These are phyloP conservation scores for Apiotrichum porosum DNA, from an alignment of 1,284 basidiomycete genomes.

Conservation along the genomic window DNA sequence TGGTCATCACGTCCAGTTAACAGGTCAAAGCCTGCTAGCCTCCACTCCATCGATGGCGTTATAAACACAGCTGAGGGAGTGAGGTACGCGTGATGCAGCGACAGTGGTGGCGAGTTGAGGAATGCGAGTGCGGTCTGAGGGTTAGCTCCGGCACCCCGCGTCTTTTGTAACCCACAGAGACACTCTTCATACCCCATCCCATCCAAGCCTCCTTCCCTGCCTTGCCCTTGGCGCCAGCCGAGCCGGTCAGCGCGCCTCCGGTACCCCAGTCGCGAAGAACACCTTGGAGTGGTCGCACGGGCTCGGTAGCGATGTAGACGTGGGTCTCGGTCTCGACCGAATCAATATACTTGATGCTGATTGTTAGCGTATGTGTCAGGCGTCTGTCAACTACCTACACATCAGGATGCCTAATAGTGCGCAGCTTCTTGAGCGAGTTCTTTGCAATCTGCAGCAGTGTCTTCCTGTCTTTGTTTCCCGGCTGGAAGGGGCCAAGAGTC, in stretches of 20 bases:
- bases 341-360: conserved; percentile 81
- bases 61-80: conserved; percentile 76
- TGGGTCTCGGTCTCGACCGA: conserved; percentile 80
- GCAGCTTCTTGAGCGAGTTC: conserved; percentile 85
- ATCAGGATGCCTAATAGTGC: conserved; percentile 90
- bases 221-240: conserved; percentile 51
- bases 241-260: conserved; percentile 27
- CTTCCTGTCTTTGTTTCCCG: conserved; percentile 53
- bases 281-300: conserved; percentile 70
- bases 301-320: conserved; percentile 92
- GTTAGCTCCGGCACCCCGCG: not conserved
- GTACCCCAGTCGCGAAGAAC: conserved; percentile 59
- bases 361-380: not conserved
- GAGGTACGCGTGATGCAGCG: conserved; percentile 80
- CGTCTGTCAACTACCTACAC: conserved; percentile 51
- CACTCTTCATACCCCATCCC: conserved; percentile 85
- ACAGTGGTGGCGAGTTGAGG: conserved; percentile 76
- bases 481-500: conserved; percentile 45
- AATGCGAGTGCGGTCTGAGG: conserved; percentile 80
- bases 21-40: conserved; percentile 88
- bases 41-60: conserved; percentile 82
- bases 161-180: conserved; percentile 66
- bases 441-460: conserved; percentile 71
- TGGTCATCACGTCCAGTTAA: conserved; percentile 55
- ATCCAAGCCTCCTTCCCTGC: conserved; percentile 77